Evolutionary conservation across 2,329 filamentous ascomycete genomes (phyloP).

Genomic region (Neopestalotiopsis rosae): DNA sequence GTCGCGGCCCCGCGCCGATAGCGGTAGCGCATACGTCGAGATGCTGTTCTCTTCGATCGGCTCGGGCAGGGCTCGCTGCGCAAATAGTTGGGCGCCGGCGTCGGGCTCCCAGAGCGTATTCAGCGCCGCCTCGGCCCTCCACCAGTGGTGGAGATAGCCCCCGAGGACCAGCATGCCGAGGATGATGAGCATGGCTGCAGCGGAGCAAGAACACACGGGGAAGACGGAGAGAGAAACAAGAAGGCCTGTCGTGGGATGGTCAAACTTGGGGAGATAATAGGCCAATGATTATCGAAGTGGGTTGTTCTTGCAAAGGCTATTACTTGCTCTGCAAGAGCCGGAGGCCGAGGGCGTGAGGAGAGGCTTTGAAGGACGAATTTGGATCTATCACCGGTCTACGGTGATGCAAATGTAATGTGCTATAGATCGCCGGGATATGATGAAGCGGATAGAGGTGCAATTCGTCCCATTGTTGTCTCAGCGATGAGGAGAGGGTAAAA

Average conservation of each 20-base stretch:
- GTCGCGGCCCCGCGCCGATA: slow-evolving; percentile 64
- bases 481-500: neutral
- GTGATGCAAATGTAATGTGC: neutral
- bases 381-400: slow-evolving; percentile 4
- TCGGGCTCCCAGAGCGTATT: slow-evolving; percentile 56
- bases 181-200: slow-evolving; percentile 36
- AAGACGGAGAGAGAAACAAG: too few species aligned
- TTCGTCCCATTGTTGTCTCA: slow-evolving; percentile 4
- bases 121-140: slow-evolving; percentile 50
- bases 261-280: neutral
- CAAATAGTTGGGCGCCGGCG: slow-evolving; percentile 50
- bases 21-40: slow-evolving; percentile 57
- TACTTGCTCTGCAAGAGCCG: neutral
- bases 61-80: slow-evolving; percentile 51
- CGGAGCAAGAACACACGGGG: neutral
- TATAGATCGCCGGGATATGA: neutral
- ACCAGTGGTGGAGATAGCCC: slow-evolving; percentile 48
- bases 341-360: neutral
- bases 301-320: neutral
- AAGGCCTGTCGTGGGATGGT: neutral
- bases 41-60: slow-evolving; percentile 50
- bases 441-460: neutral
- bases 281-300: neutral
- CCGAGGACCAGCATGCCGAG: slow-evolving; percentile 43
- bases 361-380: neutral